phyloP scores from a whole-genome alignment of 495 filamentous ascomycete genomes.

The Daldinia caldariorum region DNA sequence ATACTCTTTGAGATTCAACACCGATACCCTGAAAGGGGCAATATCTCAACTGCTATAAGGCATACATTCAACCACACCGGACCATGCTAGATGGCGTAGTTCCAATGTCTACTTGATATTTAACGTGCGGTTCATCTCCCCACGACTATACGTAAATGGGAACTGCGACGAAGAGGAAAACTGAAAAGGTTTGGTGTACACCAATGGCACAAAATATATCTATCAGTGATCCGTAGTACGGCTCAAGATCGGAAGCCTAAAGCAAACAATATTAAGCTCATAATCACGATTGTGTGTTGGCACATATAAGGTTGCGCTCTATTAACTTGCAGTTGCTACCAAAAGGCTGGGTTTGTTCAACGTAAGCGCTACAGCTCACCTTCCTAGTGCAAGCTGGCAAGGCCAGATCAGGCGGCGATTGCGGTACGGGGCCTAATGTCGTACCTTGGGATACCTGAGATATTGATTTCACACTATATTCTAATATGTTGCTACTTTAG shows the following conservation, averaged over 20 bases:
- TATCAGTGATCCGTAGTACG: no score
- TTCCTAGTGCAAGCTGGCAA: no score
- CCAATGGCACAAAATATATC: no score
- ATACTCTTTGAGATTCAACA: neutral
- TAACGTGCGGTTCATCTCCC: neutral
- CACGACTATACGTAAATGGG: neutral
- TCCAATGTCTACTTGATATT: neutral
- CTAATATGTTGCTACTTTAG: no score
- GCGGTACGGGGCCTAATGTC: no score
- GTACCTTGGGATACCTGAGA: neutral
- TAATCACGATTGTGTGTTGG: neutral
- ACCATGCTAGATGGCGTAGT: neutral
- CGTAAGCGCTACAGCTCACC: neutral
- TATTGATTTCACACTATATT: no score
- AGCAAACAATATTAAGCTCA: neutral
- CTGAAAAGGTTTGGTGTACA: neutral
- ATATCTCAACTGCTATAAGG: neutral
- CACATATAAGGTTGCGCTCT: neutral
- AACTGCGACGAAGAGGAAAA: neutral
- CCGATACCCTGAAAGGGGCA: neutral
- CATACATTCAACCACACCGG: neutral
- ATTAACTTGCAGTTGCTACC: neutral
- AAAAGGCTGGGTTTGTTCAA: neutral
- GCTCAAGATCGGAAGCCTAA: neutral
- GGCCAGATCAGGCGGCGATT: no score